Percentiles rank a stretch among this genome's conserved stretches.
Conservation (phyloP, 2,329 filamentous ascomycete genomes). For the Colletotrichum limetticola region DNA sequence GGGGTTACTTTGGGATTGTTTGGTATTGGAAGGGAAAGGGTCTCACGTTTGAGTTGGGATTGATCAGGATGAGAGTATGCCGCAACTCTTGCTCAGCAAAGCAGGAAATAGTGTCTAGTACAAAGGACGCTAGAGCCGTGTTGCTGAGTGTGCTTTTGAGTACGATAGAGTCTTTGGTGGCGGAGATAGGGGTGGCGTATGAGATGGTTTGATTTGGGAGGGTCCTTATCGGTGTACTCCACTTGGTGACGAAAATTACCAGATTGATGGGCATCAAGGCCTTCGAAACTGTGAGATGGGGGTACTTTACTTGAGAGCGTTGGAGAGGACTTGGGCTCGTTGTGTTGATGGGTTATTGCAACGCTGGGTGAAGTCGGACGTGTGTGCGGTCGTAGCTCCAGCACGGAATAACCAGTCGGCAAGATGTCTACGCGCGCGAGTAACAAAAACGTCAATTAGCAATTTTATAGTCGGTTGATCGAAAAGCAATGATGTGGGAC, state of each 20-base stretch:
- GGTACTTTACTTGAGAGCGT: fast-evolving
- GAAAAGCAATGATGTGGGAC: background rate
- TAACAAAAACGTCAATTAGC: background rate
- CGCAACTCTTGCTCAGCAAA: background rate
- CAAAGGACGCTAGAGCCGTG: background rate
- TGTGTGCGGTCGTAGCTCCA: background rate
- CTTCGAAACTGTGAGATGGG: background rate
- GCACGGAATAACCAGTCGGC: background rate
- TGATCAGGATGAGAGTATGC: background rate
- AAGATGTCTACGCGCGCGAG: background rate
- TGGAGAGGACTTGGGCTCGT: background rate
- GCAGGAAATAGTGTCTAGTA: background rate
- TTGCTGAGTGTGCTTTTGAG: background rate
- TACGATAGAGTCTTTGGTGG: background rate
- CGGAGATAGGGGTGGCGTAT: conserved; percentile 20
- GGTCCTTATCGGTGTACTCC: conserved; percentile 24
- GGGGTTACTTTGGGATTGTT: background rate
- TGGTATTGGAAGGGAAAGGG: background rate
- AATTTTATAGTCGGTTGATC: background rate
- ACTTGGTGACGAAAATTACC: background rate
- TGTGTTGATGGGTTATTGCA: background rate
- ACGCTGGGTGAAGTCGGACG: too few species aligned
- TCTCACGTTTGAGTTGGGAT: background rate
- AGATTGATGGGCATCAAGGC: background rate
- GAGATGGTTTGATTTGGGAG: conserved; percentile 3